Evolutionary conservation across 441 rosid genomes (phyloP).

Genomic region (Populus hybrid): DNA sequence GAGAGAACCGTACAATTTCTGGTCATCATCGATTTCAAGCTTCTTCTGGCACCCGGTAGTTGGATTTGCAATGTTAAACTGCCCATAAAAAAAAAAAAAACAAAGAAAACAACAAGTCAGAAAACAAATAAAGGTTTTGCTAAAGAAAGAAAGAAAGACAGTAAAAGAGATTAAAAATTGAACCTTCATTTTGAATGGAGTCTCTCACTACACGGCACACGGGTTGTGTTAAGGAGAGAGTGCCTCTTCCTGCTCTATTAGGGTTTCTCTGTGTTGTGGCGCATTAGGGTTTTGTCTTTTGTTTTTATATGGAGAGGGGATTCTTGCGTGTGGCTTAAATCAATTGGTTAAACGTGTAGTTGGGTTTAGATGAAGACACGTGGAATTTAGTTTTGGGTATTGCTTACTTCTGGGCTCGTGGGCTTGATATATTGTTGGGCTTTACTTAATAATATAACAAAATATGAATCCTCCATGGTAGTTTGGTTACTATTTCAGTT

Average conservation of each 20-base stretch:
- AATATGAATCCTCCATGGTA: not conserved
- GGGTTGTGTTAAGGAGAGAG: not conserved
- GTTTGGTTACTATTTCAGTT: too few species aligned
- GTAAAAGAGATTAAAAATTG: not conserved
- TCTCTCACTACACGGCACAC: not conserved
- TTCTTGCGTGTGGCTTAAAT: not conserved
- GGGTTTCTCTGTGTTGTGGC: not conserved
- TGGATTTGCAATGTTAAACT: conserved; percentile 65
- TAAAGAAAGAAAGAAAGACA: too few species aligned
- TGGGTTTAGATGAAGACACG: not conserved
- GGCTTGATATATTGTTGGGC: not conserved
- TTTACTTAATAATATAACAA: not conserved
- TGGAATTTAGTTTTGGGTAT: not conserved
- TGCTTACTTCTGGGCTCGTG: too few species aligned
- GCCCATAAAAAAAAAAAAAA: not conserved
- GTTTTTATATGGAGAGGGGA: not conserved
- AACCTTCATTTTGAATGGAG: conserved; percentile 35
- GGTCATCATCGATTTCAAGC: conserved; percentile 72
- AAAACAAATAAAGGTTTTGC: not conserved
- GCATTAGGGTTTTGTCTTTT: conserved; percentile 13
- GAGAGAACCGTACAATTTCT: conserved; percentile 41
- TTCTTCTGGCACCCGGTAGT: conserved; percentile 80
- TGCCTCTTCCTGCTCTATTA: not conserved
- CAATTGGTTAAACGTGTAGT: not conserved
- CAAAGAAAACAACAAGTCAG: too few species aligned